Percentiles rank a stretch among this genome's conserved stretches.
These are phyloP conservation scores for Rhododendron ovatum DNA, from an alignment of 148 eudicot genomes.

Conservation along the genomic window DNA sequence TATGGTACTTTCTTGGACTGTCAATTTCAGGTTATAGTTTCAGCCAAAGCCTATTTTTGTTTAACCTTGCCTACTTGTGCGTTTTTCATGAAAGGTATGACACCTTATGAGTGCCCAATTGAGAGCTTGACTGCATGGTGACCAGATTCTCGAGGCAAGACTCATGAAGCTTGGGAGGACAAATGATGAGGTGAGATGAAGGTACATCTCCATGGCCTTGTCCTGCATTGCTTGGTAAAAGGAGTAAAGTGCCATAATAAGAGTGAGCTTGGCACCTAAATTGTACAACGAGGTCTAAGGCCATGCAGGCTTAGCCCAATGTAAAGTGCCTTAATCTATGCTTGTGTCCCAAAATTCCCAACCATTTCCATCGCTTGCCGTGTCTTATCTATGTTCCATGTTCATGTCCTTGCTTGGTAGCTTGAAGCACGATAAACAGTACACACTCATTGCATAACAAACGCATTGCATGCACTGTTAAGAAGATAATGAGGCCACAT, in stretches of 20 bases:
- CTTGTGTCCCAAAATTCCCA: background rate
- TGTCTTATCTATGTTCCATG: background rate
- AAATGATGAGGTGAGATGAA: background rate
- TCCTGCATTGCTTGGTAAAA: background rate
- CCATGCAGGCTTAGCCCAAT: background rate
- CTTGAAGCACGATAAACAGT: background rate
- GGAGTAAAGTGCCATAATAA: background rate
- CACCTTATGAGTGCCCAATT: background rate
- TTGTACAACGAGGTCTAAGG: background rate
- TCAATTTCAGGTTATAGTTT: background rate
- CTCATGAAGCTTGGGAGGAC: background rate
- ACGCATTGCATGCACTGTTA: background rate
- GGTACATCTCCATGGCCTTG: background rate
- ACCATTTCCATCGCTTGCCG: background rate
- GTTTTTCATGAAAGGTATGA: background rate
- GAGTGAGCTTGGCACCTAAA: background rate
- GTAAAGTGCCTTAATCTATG: background rate
- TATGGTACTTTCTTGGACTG: background rate
- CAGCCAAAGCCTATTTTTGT: background rate
- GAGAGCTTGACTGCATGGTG: background rate
- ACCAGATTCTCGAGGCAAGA: background rate
- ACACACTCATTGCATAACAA: background rate
- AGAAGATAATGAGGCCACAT: constrained; percentile 2
- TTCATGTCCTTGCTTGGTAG: background rate
- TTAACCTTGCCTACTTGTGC: background rate